Conservation (phyloP, 495 filamentous ascomycete genomes). For the Penicillium cataractarum region DNA sequence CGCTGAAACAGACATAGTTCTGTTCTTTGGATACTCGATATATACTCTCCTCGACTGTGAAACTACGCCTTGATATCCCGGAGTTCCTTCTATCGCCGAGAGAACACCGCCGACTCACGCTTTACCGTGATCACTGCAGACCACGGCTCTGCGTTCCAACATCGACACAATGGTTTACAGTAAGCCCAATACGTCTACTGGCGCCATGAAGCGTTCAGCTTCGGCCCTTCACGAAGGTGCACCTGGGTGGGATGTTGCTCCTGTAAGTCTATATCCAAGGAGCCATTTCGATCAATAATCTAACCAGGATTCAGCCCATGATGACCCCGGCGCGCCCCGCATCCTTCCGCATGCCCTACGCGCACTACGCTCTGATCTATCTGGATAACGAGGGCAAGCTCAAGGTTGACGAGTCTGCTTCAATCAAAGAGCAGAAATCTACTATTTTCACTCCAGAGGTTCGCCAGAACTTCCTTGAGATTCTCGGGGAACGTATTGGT, state of each 20-base stretch:
- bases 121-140: neutral
- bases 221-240: slow-evolving; percentile 38
- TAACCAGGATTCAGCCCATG: slow-evolving; percentile 33
- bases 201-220: slow-evolving; percentile 42
- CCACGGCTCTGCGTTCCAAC: slow-evolving; percentile 2
- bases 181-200: slow-evolving; percentile 31
- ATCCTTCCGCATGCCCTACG: slow-evolving; percentile 37
- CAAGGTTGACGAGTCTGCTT: slow-evolving; percentile 42
- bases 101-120: neutral
- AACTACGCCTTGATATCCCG: neutral
- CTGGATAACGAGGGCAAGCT: slow-evolving; percentile 44
- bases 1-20: neutral
- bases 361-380: slow-evolving; percentile 49
- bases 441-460: slow-evolving; percentile 46
- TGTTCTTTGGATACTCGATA: neutral
- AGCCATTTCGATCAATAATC: neutral
- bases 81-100: neutral
- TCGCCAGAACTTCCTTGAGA: slow-evolving; percentile 44
- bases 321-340: slow-evolving; percentile 32
- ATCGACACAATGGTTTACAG: slow-evolving; percentile 40
- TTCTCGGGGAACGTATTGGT: slow-evolving; percentile 37
- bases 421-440: slow-evolving; percentile 37
- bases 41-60: neutral
- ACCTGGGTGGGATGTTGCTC: slow-evolving; percentile 41
- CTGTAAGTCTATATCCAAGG: slow-evolving; percentile 30